Conservation (phyloP, 805 yeast genomes). For the Candida railenensis region DNA sequence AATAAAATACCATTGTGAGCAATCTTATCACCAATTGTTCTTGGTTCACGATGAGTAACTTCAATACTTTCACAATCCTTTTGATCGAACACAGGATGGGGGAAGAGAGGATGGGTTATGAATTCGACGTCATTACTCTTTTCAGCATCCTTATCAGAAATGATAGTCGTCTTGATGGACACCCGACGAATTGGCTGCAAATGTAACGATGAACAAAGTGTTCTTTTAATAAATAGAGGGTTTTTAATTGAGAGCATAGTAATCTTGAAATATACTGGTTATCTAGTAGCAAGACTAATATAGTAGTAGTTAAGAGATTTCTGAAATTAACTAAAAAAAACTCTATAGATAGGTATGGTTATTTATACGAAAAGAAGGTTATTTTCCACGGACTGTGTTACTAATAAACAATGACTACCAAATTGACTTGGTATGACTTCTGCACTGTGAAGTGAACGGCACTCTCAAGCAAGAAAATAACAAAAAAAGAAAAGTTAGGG, state of each 20-base stretch:
- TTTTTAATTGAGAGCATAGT: background rate
- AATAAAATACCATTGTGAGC: slow-evolving; percentile 48
- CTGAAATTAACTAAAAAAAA: no score
- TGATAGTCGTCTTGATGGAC: slow-evolving; percentile 25
- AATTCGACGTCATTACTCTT: slow-evolving; percentile 32
- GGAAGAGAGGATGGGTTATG: slow-evolving; percentile 40
- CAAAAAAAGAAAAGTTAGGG: no score
- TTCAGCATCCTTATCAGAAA: slow-evolving; percentile 17
- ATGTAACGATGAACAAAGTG: background rate
- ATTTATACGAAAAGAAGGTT: background rate
- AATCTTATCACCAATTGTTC: slow-evolving; percentile 46
- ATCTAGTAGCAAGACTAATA: no score
- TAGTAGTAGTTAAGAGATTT: no score
- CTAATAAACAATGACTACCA: background rate
- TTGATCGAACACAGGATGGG: slow-evolving; percentile 31
- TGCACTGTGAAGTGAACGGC: background rate
- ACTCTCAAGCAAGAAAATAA: background rate
- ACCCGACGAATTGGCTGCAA: slow-evolving; percentile 10
- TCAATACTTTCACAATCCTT: slow-evolving; percentile 37
- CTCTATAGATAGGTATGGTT: no score
- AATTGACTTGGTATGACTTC: no score
- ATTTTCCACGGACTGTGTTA: background rate
- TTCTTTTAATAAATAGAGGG: background rate
- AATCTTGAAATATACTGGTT: no score
- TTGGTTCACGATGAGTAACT: slow-evolving; percentile 53